A percentile compares a stretch with the other conserved stretches of the same genome.
phyloP scores from a whole-genome alignment of 2,329 filamentous ascomycete genomes.

The Colletotrichum sp. region DNA sequence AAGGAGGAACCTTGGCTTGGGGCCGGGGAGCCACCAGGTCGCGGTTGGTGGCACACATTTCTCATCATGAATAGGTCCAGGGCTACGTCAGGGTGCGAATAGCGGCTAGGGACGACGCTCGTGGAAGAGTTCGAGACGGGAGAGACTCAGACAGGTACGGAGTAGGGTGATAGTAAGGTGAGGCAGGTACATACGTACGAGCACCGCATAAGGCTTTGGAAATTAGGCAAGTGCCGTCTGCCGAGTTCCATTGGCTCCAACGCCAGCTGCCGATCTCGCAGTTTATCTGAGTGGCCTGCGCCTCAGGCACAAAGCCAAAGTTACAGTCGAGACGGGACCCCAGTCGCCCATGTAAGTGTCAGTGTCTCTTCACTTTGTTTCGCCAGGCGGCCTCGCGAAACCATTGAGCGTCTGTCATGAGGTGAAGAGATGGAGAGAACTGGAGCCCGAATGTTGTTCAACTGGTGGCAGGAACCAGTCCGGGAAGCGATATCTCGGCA shows the following conservation, averaged over 20 bases:
- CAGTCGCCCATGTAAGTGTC: background rate
- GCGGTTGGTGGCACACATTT: background rate
- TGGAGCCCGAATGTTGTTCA: background rate
- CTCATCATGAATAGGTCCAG: background rate
- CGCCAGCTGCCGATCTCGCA: slow-evolving; percentile 7
- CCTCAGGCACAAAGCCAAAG: background rate
- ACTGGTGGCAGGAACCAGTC: background rate
- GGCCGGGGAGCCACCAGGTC: background rate
- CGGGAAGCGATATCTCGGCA: background rate
- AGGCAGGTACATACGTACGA: background rate
- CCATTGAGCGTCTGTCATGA: background rate
- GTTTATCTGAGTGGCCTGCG: background rate
- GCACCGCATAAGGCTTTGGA: slow-evolving; percentile 3
- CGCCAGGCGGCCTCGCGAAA: background rate
- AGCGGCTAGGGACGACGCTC: background rate
- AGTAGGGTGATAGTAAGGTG: background rate
- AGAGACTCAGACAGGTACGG: background rate
- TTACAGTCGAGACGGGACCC: background rate
- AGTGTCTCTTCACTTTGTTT: background rate
- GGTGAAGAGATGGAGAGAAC: background rate
- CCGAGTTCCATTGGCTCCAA: slow-evolving; percentile 9
- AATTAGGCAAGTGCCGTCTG: slow-evolving; percentile 15
- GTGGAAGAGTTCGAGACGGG: background rate
- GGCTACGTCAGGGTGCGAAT: background rate
- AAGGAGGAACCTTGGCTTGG: background rate